Conservation (phyloP, 345 rosid genomes). For the Salix koriyanagi region DNA sequence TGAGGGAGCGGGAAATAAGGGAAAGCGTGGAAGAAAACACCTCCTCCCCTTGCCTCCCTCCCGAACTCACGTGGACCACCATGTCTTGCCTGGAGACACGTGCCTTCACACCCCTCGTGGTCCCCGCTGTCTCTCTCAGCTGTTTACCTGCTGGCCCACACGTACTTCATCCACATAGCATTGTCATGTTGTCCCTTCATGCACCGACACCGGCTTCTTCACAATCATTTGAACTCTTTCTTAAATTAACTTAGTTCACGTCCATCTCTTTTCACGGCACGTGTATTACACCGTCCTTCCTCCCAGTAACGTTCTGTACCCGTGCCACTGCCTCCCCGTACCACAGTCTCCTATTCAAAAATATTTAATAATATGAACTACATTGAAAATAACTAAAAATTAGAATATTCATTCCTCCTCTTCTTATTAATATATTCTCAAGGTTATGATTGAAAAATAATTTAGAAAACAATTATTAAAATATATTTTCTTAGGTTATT, state of each 20-base stretch:
- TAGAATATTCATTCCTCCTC: too few relatives aligned
- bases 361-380: too few relatives aligned
- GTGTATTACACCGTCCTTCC: not conserved
- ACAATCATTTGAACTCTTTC: constrained; percentile 45
- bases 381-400: too few relatives aligned
- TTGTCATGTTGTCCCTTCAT: constrained; percentile 36
- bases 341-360: not conserved
- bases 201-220: constrained; percentile 37
- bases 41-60: not conserved
- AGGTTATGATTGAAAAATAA: too few relatives aligned
- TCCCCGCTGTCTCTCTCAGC: not conserved
- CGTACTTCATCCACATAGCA: not conserved
- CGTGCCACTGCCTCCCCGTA: not conserved
- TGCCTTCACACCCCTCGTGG: constrained; percentile 23
- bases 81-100: constrained; percentile 51
- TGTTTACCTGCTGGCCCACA: constrained; percentile 14
- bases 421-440: too few relatives aligned
- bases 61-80: constrained; percentile 56
- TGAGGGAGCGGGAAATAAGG: constrained; percentile 25
- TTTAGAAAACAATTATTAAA: too few relatives aligned
- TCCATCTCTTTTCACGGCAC: not conserved
- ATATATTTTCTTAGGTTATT: too few relatives aligned
- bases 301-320: too few relatives aligned
- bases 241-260: not conserved
- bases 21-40: constrained; percentile 30